Base-by-base conservation (phyloP, 805 yeast species). In the Kuraishia hungarica region DNA sequence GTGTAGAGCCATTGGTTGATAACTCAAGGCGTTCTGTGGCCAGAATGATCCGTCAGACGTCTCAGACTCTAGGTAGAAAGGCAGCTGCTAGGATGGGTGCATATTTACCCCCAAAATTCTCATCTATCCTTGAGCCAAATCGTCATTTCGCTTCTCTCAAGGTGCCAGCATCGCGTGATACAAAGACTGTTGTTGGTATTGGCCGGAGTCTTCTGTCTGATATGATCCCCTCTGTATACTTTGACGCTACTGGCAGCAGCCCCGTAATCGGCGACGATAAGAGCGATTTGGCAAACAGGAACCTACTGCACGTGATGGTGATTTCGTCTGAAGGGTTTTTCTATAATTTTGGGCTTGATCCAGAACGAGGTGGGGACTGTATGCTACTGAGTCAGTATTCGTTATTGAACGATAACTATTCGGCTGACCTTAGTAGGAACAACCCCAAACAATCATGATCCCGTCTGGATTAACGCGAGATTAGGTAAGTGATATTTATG, bases 311-410 rank as follows among this genome's bases (percentile, higher is more conserved):
- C 62, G 86, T 90, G 2, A 77, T 86, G 61, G 96, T 93, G 21
- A 86, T 92, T 3, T 89, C 97, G 0, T 82, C 93, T 0, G 96
- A 89, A 55, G 99, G 98, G 0, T 80, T 79, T 59, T 86, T 88
- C 61, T 91, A 87, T 67, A 90, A 86, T 51, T 93, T 89, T 68
- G 89, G 91, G 0, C 73, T 94, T 53, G 94, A 90, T 64, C 85
- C 94, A 0, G 96, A 86, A 58, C 72, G 92, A 54, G 98, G 98
- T 1, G 99, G 99, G 1, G 99, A 94, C 66, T 94, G 99, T 70
- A 82, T 87, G 35, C 71, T 90, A 54, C 73, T 90, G 51, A 82
- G 84, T 58, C 96, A 89, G 63, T 86, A 83, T 63, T 78, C 86
- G 5, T 71, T 87, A 39, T 39, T 57, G 46, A 53, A 39, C 17